Evolutionary conservation across 306 rosid species (phyloP).

Genomic region (Ceratonia siliqua): DNA sequence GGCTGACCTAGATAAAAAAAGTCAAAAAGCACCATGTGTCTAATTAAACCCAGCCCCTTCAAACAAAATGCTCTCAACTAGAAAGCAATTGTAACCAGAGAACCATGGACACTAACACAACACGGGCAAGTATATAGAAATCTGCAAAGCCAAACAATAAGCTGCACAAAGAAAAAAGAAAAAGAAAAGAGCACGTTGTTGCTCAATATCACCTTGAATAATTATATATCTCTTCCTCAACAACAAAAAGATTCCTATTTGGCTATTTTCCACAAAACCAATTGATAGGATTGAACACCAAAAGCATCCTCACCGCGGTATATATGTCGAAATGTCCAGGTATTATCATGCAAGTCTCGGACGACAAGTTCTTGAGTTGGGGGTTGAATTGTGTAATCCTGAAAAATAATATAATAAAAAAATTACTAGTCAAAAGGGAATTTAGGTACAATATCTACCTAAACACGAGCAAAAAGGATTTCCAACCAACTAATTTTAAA

Average conservation of each 20-base stretch:
- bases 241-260: neutral
- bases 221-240: too few species aligned
- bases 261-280: conserved; percentile 6
- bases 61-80: neutral
- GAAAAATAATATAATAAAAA: conserved; percentile 28
- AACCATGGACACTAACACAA: too few species aligned
- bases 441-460: neutral
- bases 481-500: neutral
- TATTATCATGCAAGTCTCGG: conserved; percentile 84
- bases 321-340: conserved; percentile 93
- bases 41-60: neutral
- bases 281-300: neutral
- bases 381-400: conserved; percentile 93
- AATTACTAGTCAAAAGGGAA: neutral
- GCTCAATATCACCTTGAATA: neutral
- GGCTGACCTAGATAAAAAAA: conserved; percentile 74
- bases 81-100: neutral
- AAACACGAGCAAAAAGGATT: neutral
- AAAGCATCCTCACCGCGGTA: conserved; percentile 70
- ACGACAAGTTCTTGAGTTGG: conserved; percentile 90
- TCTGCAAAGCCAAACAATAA: neutral
- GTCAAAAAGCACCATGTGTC: conserved; percentile 1
- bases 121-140: neutral
- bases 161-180: too few species aligned
- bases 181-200: neutral